Percentiles rank a stretch among this genome's conserved stretches.
Evolutionary conservation across 495 filamentous ascomycete genomes (phyloP).

Genomic region (Cryomyces minteri): DNA sequence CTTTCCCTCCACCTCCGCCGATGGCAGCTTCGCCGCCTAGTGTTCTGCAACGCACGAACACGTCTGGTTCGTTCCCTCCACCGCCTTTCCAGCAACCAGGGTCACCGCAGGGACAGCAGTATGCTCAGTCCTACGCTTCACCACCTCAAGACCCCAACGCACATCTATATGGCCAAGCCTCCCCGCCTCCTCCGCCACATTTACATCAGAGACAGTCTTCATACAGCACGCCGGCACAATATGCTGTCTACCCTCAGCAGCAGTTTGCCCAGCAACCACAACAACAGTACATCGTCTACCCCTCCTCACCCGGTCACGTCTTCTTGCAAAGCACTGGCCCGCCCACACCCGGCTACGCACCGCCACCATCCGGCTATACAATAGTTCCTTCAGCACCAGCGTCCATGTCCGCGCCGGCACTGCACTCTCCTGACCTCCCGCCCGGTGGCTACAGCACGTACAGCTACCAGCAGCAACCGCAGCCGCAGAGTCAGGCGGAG

Average conservation of each 20-base stretch:
- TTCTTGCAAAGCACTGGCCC: not conserved
- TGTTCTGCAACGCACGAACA: not conserved
- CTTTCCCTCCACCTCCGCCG: conserved; percentile 12
- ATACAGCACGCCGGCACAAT: conserved; percentile 2
- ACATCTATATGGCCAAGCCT: conserved; percentile 18
- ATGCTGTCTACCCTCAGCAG: conserved; percentile 3
- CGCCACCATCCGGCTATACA: conserved; percentile 1
- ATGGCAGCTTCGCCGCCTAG: conserved; percentile 1
- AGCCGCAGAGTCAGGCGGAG: conserved; percentile 9
- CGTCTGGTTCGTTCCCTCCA: conserved; percentile 6
- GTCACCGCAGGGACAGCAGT: conserved; percentile 1
- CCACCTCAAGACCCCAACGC: conserved; percentile 22
- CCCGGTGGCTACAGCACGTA: conserved; percentile 10
- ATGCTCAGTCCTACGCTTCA: conserved; percentile 9
- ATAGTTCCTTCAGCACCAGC: not conserved
- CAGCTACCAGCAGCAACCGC: conserved; percentile 8
- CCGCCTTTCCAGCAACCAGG: conserved; percentile 1
- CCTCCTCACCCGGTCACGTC: not conserved
- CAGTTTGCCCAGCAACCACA: conserved; percentile 12
- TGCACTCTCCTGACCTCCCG: not conserved
- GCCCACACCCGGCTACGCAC: conserved; percentile 9
- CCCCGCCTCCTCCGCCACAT: conserved; percentile 8
- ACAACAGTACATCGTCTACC: conserved; percentile 7
- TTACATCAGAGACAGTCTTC: not conserved
- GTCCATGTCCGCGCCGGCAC: not conserved